Base-by-base conservation (phyloP, 768 basidiomycete genomes). In the Suillus tomentosus region DNA sequence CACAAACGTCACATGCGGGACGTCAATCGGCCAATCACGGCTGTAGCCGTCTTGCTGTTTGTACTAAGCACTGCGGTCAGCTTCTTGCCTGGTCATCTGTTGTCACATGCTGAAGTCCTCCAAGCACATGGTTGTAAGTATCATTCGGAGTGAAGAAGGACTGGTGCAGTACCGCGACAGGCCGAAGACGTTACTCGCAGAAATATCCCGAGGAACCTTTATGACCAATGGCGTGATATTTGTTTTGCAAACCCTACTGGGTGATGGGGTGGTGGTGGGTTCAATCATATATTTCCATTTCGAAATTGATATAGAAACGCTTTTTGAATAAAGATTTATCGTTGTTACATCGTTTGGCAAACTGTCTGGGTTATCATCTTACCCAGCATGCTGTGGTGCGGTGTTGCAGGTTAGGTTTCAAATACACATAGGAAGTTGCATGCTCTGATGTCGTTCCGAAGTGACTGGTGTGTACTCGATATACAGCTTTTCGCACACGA, bases 261-360 rank as follows among this genome's bases (percentile, higher is more conserved):
- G 76, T 1, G 75, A 77, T 27, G 66, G 69, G 3, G 71, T 77
- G 3, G 54, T 77, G 17, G 76, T 77, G 47, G 10, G 70, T 63
- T 47, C 42, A 22, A 54, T 3, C 13, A 19, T 51, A n/a, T 5
- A 15, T 66, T 24, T 10, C 19, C 22, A 31, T 8, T 51, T 31
- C 5, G 50, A 47, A 42, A 5, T 9, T 17, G 31, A n/a, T 53
- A 7, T 19, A 15, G 27, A 72, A 11, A 5, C 0, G 4, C 4
- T 2, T 51, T 7, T 22, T 37, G 24, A 15, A 9, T 22, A 24
- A 39, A 75, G 74, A 69, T 74, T 19, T 75, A 72, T 47, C 68
- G 74, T 2, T 72, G 68, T 50, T 78, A 77, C 39, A 69, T 71
- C 19, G 75, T 74, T 27, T 79, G 77, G 77, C 75, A 73, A 31